Evolutionary conservation across 441 rosid species (phyloP), one percentile per base, ranked within the genome.

Genomic region (Brassica hybrid): DNA sequence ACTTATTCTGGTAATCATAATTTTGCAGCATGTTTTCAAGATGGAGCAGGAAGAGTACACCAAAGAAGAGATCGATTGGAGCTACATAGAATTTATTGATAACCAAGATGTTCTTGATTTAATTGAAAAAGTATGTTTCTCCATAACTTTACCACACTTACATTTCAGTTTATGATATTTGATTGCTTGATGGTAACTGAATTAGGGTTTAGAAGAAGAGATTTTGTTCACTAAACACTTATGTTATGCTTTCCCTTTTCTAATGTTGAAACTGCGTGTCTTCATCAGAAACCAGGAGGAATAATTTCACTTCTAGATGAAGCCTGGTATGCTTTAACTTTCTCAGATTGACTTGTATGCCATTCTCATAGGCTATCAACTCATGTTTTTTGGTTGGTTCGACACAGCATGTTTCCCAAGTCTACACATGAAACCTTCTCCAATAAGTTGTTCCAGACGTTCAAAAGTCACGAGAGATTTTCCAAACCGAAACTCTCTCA

Each of bases 31-130:
- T 60, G 95, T 90, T 61, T 90, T 90, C 71, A 90, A 90, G 82
- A 88, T 87, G 93, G 95, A 90, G 85, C 95, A 90, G 80, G 95
- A 88, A 67, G 95, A 88, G 71, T 90, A 90, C 73, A 84, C 86
- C 67, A 84, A 86, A 82, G 95, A 90, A 80, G 88, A 87, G 84
- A 90, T 90, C 61, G 71, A 84, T 43, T 90, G 95, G 95, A 90
- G 95, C 86, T 90, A 88, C 82, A 86, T 90, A 18, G 95, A 90
- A 71, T 90, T 90, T 79, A 85, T 90, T 72, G 95, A 90, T 80
- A 90, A 90, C 80, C 88, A 88, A 76, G 90, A 90, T 83, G 89
- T 90, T 64, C 83, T 90, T 80, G 95, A 90, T 77, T 80, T 90
- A 76, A 90, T 90, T 41, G 95, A 90, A 80, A 90, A 88, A 80